Base-by-base conservation (phyloP, 495 filamentous ascomycete species). In the Alectoria sarmentosa region DNA sequence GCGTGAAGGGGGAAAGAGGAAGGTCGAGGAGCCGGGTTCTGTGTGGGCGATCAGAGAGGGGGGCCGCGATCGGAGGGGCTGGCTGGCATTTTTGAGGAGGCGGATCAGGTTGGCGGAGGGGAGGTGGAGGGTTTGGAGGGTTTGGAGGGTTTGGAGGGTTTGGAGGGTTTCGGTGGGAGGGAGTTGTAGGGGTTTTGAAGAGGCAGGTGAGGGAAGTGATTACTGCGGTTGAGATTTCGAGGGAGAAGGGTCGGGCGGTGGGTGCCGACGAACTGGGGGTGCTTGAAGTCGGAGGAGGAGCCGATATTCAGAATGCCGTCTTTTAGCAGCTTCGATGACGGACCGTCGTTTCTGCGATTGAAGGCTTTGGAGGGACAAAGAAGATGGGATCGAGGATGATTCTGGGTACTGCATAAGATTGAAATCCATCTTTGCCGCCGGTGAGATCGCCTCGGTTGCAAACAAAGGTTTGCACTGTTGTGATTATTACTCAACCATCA, bases 1-100 rank as follows among this genome's bases (percentile, higher is more conserved):
- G 75, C 62, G 72, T 76, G 76, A 83, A 84, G 17, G 85, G 79
- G 32, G 83, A 70, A 83, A 84, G 17, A 86, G 79, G 32, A 84
- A 70, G 11, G 83, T 85, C 62, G 84, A 74, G 42, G 78, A 79
- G 71, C 79, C 78, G 70, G 84, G 79, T 74, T 86, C 83, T 56
- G 83, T 86, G 74, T 86, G 82, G 74, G 80, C 81, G 70, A 82
- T 75, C n/a, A n/a, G 69, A 82, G 80, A 4, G 58, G 42, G 42
- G 48, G 34, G 30, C 64, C 56, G 14, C 41, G 21, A 58, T 62
- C 64, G 23, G 39, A 52, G 28, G 23, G 42, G 58, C 15, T 78
- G 73, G 55, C 74, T 71, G 49, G 74, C 76, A 71, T 78, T 80
- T 73, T 78, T 78, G 75, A 80, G 77, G 73, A 79, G 76, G 69